Evolutionary conservation across 1,284 basidiomycete genomes (phyloP), one percentile per base, ranked within the genome.

Genomic region (Tilletia walkeri): DNA sequence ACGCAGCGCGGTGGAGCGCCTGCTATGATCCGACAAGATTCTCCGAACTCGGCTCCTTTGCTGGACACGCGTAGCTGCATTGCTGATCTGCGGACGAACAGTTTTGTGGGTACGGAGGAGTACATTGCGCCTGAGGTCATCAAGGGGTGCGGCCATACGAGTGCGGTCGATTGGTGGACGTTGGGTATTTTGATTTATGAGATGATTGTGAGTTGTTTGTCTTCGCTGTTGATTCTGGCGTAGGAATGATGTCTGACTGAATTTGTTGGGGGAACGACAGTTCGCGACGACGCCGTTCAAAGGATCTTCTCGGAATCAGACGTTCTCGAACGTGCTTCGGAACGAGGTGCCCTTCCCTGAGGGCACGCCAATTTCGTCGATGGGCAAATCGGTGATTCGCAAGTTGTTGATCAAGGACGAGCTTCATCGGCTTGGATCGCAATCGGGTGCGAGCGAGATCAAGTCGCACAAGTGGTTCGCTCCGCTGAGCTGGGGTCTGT

Each of bases 101-200:
- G 95, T 66, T 98, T 98, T 85, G 95, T 99, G 75, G 95, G 95
- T 49, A 99, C 95, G 47, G 95, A 98, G 88, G 95, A 98, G 86
- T 98, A 99, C 87, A 98, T 98, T 82, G 95, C 95, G 54, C 95
- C 95, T 73, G 95, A 98, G 86, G 96, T 99, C 72, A 99, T 99
- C 84, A 93, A 94, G 81, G 95, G 94, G 61, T 90, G 93, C 84
- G 96, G 96, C 16, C 96, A 99, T 85, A 97, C 95, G 48, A 94
- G 93, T 73, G 94, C 96, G 7, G 96, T 99, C 67, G 96, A 99
- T 85, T 99, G 95, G 95, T 98, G 94, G 96, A 99, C 95, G 45
- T 87, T 97, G 67, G 96, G 96, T 50, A 99, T 99, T 80, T 88
- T 99, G 80, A 94, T 99, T 80, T 97, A 95, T 86, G 96, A 99